Base-by-base conservation (phyloP, 2,329 filamentous ascomycete genomes). In the Aspergillus sp. region DNA sequence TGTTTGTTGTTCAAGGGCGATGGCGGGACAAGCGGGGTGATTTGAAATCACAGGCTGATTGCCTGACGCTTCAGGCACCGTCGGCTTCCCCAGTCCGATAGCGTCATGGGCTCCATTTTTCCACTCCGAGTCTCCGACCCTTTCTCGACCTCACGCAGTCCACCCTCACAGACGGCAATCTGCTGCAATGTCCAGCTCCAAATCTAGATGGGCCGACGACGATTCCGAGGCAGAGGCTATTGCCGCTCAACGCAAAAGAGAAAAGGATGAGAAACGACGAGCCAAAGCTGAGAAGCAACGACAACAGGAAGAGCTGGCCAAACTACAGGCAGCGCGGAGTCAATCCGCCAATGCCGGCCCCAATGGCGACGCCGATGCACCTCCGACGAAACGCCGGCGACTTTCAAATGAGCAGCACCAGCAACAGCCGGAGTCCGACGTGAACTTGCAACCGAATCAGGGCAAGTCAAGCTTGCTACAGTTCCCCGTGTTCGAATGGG, bases 181-280 rank as follows among this genome's bases (percentile, higher is more conserved):
- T 66, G 66, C 62, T 54, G 23, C 47, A 41, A 73, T 59, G 65
- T 91, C 90, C 87, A 83, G 87, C 73, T 76, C 79, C 57, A 88
- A 87, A 74, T 97, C 94, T 54, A 88, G 94, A 77, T 99, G 95
- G 95, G 92, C 91, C 66, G 87, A 93, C 72, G 88, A 90, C 50
- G 91, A 91, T 69, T 91, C 93, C 68, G 93, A 97, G 74, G 87
- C 87, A 23, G 91, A 87, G 48, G 83, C 89, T 47, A 89, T 91
- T 53, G 58, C 78, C 62, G 88, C 88, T 22, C 87, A 88, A 72
- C 84, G 88, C 59, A 94, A 90, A 77, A 85, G 83, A 64, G 91
- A 95, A 74, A 97, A 94, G 79, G 92, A 96, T 78, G 90, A 93
- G 71, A 96, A 95, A 83, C 92, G 91, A 78, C 89, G 91, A 54